Percentiles rank a stretch among this genome's conserved stretches.
Evolutionary conservation across 768 basidiomycete genomes (phyloP).

Genomic region (Macrolepiota albuminosa): DNA sequence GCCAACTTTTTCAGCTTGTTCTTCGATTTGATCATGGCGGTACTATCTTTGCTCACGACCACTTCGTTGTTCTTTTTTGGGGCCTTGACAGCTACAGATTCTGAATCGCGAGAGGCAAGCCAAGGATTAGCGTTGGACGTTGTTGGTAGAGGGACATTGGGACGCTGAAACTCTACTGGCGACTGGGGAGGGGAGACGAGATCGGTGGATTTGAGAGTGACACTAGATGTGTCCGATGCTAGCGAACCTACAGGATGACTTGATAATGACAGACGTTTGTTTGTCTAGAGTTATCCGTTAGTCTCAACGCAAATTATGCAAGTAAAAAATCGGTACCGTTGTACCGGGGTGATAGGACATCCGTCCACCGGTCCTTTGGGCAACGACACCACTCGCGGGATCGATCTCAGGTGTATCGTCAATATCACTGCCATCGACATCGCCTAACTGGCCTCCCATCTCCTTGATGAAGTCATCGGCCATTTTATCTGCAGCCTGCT

Average conservation of each 20-base stretch:
- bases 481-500: conserved; percentile 50
- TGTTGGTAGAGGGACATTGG: conserved; percentile 12
- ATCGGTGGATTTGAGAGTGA: conserved; percentile 60
- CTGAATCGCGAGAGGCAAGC: conserved; percentile 43
- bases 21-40: conserved; percentile 57
- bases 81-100: conserved; percentile 31
- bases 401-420: conserved; percentile 25
- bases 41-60: conserved; percentile 63
- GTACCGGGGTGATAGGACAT: conserved; percentile 56
- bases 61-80: conserved; percentile 73
- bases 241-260: conserved; percentile 24
- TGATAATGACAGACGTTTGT: conserved; percentile 4
- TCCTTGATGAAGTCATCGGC: conserved; percentile 73
- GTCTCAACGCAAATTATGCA: neutral
- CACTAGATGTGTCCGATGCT: conserved; percentile 59
- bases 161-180: conserved; percentile 11
- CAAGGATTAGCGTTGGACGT: conserved; percentile 65
- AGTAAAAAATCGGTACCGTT: conserved; percentile 20
- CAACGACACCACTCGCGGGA: conserved; percentile 31
- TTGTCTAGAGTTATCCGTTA: conserved; percentile 13
- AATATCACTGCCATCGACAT: conserved; percentile 23
- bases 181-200: conserved; percentile 38
- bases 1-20: conserved; percentile 68
- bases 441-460: conserved; percentile 39
- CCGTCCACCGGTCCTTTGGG: conserved; percentile 64